These are phyloP conservation scores for Candida patagonica DNA, from an alignment of 805 yeast genomes.

Conservation along the genomic window DNA sequence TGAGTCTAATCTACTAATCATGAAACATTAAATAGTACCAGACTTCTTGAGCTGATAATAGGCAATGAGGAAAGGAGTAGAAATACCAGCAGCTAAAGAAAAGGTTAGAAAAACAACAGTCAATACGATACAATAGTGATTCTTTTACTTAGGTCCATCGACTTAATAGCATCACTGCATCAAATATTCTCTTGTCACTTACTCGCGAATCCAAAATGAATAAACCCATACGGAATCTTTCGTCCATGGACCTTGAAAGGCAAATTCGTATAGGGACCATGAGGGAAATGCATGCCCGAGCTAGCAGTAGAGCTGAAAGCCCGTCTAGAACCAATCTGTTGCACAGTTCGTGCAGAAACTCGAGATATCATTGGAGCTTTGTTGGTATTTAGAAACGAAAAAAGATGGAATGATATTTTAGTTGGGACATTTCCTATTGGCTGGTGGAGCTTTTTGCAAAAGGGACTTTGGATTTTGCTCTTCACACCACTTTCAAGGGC, in stretches of 20 bases:
- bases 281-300: constrained; percentile 45
- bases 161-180: neutral
- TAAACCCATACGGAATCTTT: constrained; percentile 76
- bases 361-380: constrained; percentile 3
- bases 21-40: constrained; percentile 42
- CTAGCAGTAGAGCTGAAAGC: constrained; percentile 30
- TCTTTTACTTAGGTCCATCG: neutral
- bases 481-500: constrained; percentile 1
- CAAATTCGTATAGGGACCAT: constrained; percentile 83
- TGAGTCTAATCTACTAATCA: no score
- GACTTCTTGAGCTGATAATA: constrained; percentile 83
- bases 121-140: constrained; percentile 18
- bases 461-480: neutral
- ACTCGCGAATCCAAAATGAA: constrained; percentile 72
- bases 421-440: constrained; percentile 1
- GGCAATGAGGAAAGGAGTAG: constrained; percentile 69
- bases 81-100: constrained; percentile 42
- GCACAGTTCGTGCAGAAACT: constrained; percentile 8
- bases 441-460: neutral
- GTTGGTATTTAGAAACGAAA: constrained; percentile 1
- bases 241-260: constrained; percentile 94
- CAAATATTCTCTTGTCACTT: constrained; percentile 18
- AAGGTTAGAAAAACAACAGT: constrained; percentile 1
- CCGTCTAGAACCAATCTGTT: constrained; percentile 19
- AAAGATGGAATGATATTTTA: constrained; percentile 5